Conservation (phyloP, 768 basidiomycete genomes). For the Trametes cinnabarina region DNA sequence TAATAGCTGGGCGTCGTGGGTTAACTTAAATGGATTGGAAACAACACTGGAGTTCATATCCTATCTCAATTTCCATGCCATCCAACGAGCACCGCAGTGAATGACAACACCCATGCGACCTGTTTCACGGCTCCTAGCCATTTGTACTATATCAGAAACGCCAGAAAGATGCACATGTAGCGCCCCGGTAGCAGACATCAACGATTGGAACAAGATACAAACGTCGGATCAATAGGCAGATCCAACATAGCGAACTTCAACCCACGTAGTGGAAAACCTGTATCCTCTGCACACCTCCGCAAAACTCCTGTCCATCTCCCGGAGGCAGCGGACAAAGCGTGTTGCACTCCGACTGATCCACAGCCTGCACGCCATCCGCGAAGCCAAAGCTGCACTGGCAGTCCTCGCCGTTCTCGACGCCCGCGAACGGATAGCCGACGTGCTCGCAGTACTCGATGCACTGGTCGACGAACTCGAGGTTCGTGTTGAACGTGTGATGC, state of each 20-base stretch:
- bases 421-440: slow-evolving; percentile 12
- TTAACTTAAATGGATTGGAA: no score
- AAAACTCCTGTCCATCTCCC: slow-evolving; percentile 9
- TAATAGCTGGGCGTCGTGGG: no score
- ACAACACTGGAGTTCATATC: no score
- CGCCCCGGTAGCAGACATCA: no score
- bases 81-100: no score
- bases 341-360: slow-evolving; percentile 9
- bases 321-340: slow-evolving; percentile 16
- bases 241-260: background rate
- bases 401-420: slow-evolving; percentile 14
- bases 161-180: no score
- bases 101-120: no score
- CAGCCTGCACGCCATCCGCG: background rate
- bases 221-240: no score
- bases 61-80: no score
- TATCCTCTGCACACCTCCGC: slow-evolving; percentile 10
- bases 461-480: slow-evolving; percentile 14
- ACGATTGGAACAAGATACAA: no score
- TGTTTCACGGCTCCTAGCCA: no score
- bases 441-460: slow-evolving; percentile 12
- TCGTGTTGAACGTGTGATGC: slow-evolving; percentile 6
- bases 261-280: slow-evolving; percentile 1
- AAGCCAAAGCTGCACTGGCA: slow-evolving; percentile 18
- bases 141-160: no score